Evolutionary conservation across 345 rosid species (phyloP).

Genomic region (Gossypium mustelinum): DNA sequence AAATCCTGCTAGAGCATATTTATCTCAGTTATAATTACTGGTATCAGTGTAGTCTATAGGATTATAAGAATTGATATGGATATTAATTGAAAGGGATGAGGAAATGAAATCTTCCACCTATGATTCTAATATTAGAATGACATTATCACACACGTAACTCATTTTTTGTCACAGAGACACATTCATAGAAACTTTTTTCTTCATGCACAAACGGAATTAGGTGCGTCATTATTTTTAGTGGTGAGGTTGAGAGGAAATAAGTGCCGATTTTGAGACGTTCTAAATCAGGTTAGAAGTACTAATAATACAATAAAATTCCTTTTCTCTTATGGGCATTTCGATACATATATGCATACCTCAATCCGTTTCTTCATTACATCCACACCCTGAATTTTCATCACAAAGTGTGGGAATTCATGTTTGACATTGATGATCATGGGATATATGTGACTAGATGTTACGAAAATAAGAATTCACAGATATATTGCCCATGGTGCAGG

Average conservation of each 20-base stretch:
- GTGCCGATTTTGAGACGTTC: background rate
- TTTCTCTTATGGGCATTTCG: background rate
- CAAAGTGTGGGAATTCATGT: background rate
- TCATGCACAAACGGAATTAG: background rate
- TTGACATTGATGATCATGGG: background rate
- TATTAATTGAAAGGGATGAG: background rate
- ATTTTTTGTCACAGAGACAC: background rate
- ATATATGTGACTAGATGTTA: background rate
- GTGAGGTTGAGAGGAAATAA: conserved; percentile 5
- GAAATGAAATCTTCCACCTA: background rate
- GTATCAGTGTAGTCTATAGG: background rate
- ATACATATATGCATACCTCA: background rate
- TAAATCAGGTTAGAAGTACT: background rate
- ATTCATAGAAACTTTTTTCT: background rate
- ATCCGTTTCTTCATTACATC: background rate
- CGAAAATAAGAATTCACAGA: background rate
- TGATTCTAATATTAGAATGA: background rate
- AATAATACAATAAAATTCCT: background rate
- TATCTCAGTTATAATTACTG: background rate
- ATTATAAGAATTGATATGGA: background rate
- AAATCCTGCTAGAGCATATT: background rate
- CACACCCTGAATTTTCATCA: background rate
- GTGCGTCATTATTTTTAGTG: background rate
- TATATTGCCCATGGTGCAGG: conserved; percentile 38
- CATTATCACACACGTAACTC: background rate